phyloP scores from a whole-genome alignment of 306 rosid genomes.

The Casuarina glauca region DNA sequence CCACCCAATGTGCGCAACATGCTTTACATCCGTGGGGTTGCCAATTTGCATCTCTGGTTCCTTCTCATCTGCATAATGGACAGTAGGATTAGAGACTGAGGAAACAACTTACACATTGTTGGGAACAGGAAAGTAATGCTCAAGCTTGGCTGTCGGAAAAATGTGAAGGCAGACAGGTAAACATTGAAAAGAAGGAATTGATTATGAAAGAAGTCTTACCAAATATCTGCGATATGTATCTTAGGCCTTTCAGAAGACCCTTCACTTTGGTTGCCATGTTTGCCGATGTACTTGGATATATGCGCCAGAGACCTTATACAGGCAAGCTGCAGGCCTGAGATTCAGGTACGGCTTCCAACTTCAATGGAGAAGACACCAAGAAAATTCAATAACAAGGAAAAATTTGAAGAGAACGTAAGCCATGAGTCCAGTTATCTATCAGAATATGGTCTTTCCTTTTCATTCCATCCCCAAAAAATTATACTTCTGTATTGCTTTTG shows the following conservation, averaged over 20 bases:
- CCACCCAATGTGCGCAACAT: slow-evolving; percentile 55
- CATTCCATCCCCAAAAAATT: no score
- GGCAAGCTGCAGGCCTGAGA: slow-evolving; percentile 3
- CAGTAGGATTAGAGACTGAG: neutral
- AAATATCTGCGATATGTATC: slow-evolving; percentile 81
- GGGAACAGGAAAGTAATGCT: neutral
- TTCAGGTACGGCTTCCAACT: slow-evolving; percentile 22
- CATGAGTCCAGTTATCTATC: no score
- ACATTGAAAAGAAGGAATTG: neutral
- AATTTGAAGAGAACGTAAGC: neutral
- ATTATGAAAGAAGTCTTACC: slow-evolving; percentile 44
- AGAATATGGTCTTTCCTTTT: no score
- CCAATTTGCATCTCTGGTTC: slow-evolving; percentile 85
- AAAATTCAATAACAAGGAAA: neutral
- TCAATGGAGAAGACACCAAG: slow-evolving; percentile 17
- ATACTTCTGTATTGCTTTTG: no score
- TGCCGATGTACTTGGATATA: slow-evolving; percentile 20
- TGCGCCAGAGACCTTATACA: slow-evolving; percentile 22
- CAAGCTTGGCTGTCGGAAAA: neutral
- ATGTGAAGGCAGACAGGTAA: neutral
- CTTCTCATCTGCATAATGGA: slow-evolving; percentile 63
- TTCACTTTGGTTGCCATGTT: slow-evolving; percentile 56
- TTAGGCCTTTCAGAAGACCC: slow-evolving; percentile 80
- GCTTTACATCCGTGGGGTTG: slow-evolving; percentile 85
- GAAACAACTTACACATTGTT: neutral